Evolutionary conservation across 1,284 basidiomycete genomes (phyloP).

Genomic region (Ustilago curta): DNA sequence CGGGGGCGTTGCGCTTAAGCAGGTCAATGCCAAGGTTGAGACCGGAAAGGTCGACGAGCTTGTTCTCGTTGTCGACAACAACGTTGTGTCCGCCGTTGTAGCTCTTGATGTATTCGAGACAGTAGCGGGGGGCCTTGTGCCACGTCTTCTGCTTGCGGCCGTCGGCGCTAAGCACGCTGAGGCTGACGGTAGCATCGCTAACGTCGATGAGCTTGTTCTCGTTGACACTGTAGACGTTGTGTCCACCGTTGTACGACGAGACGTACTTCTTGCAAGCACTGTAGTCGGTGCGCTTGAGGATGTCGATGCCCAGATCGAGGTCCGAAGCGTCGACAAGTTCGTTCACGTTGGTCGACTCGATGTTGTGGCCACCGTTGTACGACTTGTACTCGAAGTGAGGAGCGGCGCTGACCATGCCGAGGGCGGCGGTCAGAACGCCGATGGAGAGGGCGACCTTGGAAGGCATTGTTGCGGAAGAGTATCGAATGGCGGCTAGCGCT

Average conservation of each 20-base stretch:
- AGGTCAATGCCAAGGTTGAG: conserved; percentile 28
- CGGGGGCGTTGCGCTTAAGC: conserved; percentile 36
- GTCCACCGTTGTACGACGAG: conserved; percentile 49
- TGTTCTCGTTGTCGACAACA: conserved; percentile 49
- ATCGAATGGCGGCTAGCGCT: conserved; percentile 3
- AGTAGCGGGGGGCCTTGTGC: conserved; percentile 30
- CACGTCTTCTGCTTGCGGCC: conserved; percentile 34
- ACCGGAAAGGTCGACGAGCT: conserved; percentile 42
- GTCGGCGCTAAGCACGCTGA: conserved; percentile 39
- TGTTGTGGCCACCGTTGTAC: conserved; percentile 49
- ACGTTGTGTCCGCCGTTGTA: conserved; percentile 55
- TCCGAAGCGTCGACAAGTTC: conserved; percentile 41
- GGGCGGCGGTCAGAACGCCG: conserved; percentile 35
- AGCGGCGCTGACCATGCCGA: conserved; percentile 47
- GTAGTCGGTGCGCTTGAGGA: conserved; percentile 48
- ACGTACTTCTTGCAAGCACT: conserved; percentile 47
- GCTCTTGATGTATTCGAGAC: conserved; percentile 49
- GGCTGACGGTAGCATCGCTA: conserved; percentile 41
- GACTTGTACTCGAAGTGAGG: conserved; percentile 38
- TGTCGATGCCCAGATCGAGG: conserved; percentile 23
- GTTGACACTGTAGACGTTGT: conserved; percentile 54
- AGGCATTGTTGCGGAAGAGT: conserved; percentile 28
- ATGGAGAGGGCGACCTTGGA: conserved; percentile 53
- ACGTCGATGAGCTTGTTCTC: conserved; percentile 54
- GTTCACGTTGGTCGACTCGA: conserved; percentile 41